phyloP scores from a whole-genome alignment of 768 basidiomycete genomes.

The Mycena venus region DNA sequence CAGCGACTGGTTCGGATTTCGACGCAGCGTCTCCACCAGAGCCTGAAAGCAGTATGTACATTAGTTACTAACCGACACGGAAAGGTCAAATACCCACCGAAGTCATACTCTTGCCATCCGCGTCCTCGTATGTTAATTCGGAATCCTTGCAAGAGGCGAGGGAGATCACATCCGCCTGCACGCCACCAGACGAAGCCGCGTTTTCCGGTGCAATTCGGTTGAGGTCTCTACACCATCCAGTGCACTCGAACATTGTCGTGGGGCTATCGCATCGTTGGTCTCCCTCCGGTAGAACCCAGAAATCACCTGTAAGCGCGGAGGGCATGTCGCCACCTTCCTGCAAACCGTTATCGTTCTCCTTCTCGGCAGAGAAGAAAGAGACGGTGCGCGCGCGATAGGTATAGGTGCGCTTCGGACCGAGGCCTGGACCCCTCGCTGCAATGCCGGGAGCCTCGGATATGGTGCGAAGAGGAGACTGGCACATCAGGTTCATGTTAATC shows the following conservation, averaged over 20 bases:
- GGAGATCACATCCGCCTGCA: slow-evolving; percentile 6
- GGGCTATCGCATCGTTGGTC: not conserved
- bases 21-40: not conserved
- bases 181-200: not conserved
- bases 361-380: not conserved
- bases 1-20: not conserved
- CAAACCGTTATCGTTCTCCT: not conserved
- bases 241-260: not conserved
- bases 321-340: not conserved
- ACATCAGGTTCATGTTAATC: slow-evolving; percentile 16
- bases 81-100: not conserved
- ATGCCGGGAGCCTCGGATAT: not conserved
- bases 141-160: slow-evolving; percentile 3
- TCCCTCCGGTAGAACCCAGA: slow-evolving; percentile 1
- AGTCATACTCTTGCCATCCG: slow-evolving; percentile 7
- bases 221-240: not conserved
- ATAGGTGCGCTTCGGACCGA: not conserved
- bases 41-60: not conserved
- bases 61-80: not conserved
- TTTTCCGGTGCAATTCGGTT: not conserved
- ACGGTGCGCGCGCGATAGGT: slow-evolving; percentile 7
- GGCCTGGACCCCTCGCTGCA: not conserved
- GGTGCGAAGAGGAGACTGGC: not conserved
- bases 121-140: not conserved
- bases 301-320: not conserved